Conservation (phyloP, 768 basidiomycete species). For the Tylopilus vinaceipallidus region DNA sequence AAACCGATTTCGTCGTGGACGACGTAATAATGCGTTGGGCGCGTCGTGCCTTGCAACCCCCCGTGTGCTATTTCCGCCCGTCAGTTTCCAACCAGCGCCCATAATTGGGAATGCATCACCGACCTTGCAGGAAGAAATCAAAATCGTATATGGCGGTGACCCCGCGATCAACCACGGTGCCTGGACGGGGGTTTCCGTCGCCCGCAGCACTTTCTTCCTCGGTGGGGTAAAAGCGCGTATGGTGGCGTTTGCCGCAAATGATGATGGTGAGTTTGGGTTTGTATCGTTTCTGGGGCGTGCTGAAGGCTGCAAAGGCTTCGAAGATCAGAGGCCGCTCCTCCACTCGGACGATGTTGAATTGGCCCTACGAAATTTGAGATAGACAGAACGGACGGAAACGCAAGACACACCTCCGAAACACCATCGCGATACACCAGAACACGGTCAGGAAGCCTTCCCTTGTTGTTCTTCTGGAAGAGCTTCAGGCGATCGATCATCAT, state of each 20-base stretch:
- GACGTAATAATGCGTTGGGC: constrained; percentile 56
- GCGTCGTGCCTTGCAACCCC: constrained; percentile 46
- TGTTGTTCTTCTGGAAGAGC: constrained; percentile 37
- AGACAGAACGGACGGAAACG: not conserved
- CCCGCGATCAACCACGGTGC: constrained; percentile 54
- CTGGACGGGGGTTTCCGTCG: constrained; percentile 51
- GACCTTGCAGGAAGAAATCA: constrained; percentile 56
- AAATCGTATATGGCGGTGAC: constrained; percentile 54
- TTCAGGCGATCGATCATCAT: constrained; percentile 51
- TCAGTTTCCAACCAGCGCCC: constrained; percentile 2
- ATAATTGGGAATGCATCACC: constrained; percentile 4
- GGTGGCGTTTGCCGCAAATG: constrained; percentile 58
- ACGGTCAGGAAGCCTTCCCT: constrained; percentile 40
- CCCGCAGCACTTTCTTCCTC: constrained; percentile 39
- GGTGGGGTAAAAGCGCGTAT: constrained; percentile 56
- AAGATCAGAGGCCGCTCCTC: constrained; percentile 45
- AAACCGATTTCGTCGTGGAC: constrained; percentile 54
- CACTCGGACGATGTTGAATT: constrained; percentile 44
- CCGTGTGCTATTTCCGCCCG: constrained; percentile 37
- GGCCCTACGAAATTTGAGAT: constrained; percentile 37
- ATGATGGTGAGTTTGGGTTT: constrained; percentile 49
- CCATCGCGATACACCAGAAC: constrained; percentile 68
- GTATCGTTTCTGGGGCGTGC: constrained; percentile 37
- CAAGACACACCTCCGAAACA: constrained; percentile 63
- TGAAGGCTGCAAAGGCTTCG: constrained; percentile 41